Evolutionary conservation across 176 grass and related monocot genomes (phyloP).

Genomic region (Zoysia japonica): DNA sequence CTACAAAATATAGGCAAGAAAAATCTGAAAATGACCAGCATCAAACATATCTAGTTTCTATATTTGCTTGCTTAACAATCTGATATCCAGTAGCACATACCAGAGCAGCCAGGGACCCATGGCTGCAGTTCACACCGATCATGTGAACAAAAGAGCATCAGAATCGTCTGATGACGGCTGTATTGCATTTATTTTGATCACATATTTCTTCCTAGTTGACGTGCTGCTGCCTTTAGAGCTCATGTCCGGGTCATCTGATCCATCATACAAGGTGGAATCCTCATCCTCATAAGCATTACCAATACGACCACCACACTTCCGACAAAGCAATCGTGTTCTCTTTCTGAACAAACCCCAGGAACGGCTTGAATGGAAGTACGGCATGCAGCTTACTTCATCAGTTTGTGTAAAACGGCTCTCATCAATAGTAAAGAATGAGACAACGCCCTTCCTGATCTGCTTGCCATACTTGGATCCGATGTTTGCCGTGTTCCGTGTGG

Average conservation of each 20-base stretch:
- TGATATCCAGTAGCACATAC: constrained; percentile 6
- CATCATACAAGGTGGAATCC: constrained; percentile 31
- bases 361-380: constrained; percentile 50
- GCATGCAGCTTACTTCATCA: constrained; percentile 61
- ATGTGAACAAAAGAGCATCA: constrained; percentile 27
- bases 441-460: constrained; percentile 64
- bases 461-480: constrained; percentile 73
- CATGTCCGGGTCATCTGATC: constrained; percentile 19
- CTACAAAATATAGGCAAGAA: neutral
- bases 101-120: neutral
- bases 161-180: constrained; percentile 51
- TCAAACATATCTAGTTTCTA: neutral
- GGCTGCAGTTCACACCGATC: neutral
- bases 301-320: constrained; percentile 52
- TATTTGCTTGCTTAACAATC: neutral
- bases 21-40: neutral
- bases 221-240: constrained; percentile 23
- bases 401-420: constrained; percentile 62
- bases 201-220: constrained; percentile 54
- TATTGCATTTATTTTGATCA: constrained; percentile 61
- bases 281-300: constrained; percentile 55
- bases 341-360: constrained; percentile 67
- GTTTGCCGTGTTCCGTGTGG: constrained; percentile 54
- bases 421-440: constrained; percentile 55
- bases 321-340: constrained; percentile 55